A percentile compares a stretch with the other conserved stretches of the same genome.
Evolutionary conservation across 345 rosid genomes (phyloP).

Genomic region (Boechera stricta): DNA sequence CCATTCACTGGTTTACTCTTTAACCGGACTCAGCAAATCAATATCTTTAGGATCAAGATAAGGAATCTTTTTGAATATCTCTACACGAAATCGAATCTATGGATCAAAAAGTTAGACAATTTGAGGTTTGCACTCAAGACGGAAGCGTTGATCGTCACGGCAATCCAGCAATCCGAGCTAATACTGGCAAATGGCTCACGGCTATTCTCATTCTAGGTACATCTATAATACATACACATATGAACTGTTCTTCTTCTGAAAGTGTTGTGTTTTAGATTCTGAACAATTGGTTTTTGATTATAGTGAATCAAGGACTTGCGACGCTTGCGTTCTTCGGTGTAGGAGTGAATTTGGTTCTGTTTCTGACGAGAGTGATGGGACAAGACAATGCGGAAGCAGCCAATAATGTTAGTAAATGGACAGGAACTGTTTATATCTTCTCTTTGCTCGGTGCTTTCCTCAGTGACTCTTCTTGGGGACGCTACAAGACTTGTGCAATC

Average conservation of each 20-base stretch:
- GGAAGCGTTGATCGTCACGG: conserved; percentile 86
- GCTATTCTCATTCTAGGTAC: conserved; percentile 79
- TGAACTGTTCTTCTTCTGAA: neutral
- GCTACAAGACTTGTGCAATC: conserved; percentile 91
- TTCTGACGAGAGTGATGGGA: conserved; percentile 84
- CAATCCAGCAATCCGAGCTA: conserved; percentile 64
- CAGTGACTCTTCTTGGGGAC: conserved; percentile 97
- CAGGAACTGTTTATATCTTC: conserved; percentile 95
- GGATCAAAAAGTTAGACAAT: conserved; percentile 49
- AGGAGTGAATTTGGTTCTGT: conserved; percentile 88
- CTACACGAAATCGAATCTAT: conserved; percentile 30
- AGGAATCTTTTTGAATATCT: conserved; percentile 24
- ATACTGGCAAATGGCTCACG: conserved; percentile 83
- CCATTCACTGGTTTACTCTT: conserved; percentile 5
- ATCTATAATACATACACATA: neutral
- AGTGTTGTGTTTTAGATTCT: conserved; percentile 6
- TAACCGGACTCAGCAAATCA: neutral
- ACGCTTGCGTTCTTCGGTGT: conserved; percentile 96
- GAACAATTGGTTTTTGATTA: conserved; percentile 4
- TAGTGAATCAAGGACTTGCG: conserved; percentile 97
- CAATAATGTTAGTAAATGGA: conserved; percentile 97
- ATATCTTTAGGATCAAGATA: conserved; percentile 31
- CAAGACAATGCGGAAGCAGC: conserved; percentile 95
- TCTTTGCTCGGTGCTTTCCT: conserved; percentile 97
- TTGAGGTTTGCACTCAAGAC: conserved; percentile 62